Evolutionary conservation across 768 basidiomycete species (phyloP).

Genomic region (Krasilnikovozyma curviuscula): DNA sequence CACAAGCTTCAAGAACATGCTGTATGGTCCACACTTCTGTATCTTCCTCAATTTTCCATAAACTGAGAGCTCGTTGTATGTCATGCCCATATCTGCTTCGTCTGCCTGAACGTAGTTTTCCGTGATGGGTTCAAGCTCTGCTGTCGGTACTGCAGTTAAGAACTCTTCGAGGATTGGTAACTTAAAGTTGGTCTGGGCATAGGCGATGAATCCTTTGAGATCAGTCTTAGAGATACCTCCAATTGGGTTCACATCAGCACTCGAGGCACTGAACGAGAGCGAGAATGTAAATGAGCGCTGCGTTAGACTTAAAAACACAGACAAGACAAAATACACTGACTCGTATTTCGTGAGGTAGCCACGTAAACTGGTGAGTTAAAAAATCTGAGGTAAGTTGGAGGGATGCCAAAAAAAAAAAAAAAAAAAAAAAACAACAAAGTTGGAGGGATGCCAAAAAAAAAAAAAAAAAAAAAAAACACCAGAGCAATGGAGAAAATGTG

Average conservation of each 20-base stretch:
- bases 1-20: slow-evolving; percentile 86
- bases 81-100: slow-evolving; percentile 99
- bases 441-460: neutral
- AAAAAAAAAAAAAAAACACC: neutral
- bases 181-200: slow-evolving; percentile 56
- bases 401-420: neutral
- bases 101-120: slow-evolving; percentile 82
- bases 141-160: slow-evolving; percentile 76
- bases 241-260: slow-evolving; percentile 95
- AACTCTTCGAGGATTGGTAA: slow-evolving; percentile 66
- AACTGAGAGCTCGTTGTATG: slow-evolving; percentile 84
- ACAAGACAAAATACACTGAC: slow-evolving; percentile 29
- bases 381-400: neutral
- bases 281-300: neutral
- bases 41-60: slow-evolving; percentile 86
- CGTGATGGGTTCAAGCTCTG: slow-evolving; percentile 88
- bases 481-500: neutral
- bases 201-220: slow-evolving; percentile 83
- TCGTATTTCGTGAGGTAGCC: slow-evolving; percentile 98
- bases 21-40: slow-evolving; percentile 93
- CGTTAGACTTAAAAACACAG: neutral
- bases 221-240: slow-evolving; percentile 97
- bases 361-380: slow-evolving; percentile 44
- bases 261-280: slow-evolving; percentile 16
- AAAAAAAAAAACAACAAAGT: too few relatives aligned